Percentiles rank a stretch among this genome's conserved stretches.
phyloP scores from a whole-genome alignment of 129 eudicot species.

The carrot (Daucus carota) region DNA sequence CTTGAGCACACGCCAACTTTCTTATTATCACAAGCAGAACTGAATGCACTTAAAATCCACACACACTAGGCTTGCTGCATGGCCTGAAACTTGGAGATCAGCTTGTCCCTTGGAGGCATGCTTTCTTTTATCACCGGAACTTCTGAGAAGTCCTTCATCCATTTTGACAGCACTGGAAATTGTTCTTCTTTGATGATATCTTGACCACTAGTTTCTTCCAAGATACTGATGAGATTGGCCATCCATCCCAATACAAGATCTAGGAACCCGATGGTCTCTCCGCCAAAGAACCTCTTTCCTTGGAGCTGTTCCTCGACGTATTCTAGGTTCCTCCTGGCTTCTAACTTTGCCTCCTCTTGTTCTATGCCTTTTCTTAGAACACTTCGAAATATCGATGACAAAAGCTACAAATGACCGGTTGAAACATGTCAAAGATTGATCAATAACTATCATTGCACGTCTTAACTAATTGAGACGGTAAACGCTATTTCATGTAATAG shows the following conservation, averaged over 20 bases:
- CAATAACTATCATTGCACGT: neutral
- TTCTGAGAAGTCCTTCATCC: slow-evolving; percentile 3
- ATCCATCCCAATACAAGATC: slow-evolving; percentile 8
- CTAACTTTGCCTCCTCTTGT: neutral
- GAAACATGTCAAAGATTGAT: neutral
- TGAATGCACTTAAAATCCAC: neutral
- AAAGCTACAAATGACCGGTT: neutral
- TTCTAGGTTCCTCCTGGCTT: neutral
- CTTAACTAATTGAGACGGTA: too few relatives aligned
- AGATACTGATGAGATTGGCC: neutral
- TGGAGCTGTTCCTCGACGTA: slow-evolving; percentile 4
- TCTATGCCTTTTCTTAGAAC: neutral
- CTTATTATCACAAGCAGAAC: neutral
- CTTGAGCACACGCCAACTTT: neutral
- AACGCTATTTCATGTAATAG: too few relatives aligned
- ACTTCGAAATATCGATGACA: slow-evolving; percentile 5
- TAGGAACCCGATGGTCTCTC: slow-evolving; percentile 2
- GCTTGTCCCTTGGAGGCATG: slow-evolving; percentile 7
- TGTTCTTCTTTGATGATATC: neutral
- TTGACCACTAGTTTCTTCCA: neutral
- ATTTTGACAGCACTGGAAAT: neutral
- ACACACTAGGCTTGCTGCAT: neutral
- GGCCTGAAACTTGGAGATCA: slow-evolving; percentile 1
- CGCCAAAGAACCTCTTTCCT: slow-evolving; percentile 8
- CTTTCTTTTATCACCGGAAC: neutral